A percentile compares a stretch with the other conserved stretches of the same genome.
These are phyloP conservation scores for Mycena galericulata DNA, from an alignment of 768 basidiomycete genomes.

Conservation along the genomic window DNA sequence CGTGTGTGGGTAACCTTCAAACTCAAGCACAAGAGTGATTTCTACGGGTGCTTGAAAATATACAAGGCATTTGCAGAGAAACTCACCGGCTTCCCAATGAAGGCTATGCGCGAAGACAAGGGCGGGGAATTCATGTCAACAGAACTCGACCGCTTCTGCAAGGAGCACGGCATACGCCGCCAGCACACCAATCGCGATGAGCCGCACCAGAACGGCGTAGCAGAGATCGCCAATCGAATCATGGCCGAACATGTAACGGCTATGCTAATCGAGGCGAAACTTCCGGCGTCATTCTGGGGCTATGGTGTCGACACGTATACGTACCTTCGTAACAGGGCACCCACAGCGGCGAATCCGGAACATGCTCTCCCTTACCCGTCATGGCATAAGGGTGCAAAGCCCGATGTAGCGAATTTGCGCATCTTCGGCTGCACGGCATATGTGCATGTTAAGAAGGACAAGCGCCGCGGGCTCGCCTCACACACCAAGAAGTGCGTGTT, in stretches of 20 bases:
- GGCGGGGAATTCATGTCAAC: slow-evolving; percentile 49
- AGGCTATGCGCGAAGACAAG: slow-evolving; percentile 45
- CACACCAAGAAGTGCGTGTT: slow-evolving; percentile 50
- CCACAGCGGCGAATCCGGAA: slow-evolving; percentile 26
- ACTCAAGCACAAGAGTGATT: slow-evolving; percentile 42
- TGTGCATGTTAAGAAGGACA: slow-evolving; percentile 50
- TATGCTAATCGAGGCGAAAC: slow-evolving; percentile 42
- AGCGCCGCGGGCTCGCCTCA: slow-evolving; percentile 41
- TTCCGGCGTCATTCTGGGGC: slow-evolving; percentile 38
- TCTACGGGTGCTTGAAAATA: slow-evolving; percentile 41
- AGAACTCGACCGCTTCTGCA: slow-evolving; percentile 37
- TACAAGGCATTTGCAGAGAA: slow-evolving; percentile 50
- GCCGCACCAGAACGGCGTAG: slow-evolving; percentile 58
- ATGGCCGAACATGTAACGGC: slow-evolving; percentile 46
- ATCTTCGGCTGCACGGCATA: slow-evolving; percentile 54
- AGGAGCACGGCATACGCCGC: slow-evolving; percentile 38
- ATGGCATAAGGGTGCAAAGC: slow-evolving; percentile 40
- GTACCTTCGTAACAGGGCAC: slow-evolving; percentile 38
- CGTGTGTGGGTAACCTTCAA: slow-evolving; percentile 28
- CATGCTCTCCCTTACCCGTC: slow-evolving; percentile 16
- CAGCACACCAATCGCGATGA: slow-evolving; percentile 39
- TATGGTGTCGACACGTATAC: slow-evolving; percentile 34
- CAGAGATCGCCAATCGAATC: slow-evolving; percentile 52
- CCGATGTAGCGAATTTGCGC: slow-evolving; percentile 42
- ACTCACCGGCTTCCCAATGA: slow-evolving; percentile 39